phyloP scores from a whole-genome alignment of 176 grass and related monocot genomes.

The Triticum timopheevii region DNA sequence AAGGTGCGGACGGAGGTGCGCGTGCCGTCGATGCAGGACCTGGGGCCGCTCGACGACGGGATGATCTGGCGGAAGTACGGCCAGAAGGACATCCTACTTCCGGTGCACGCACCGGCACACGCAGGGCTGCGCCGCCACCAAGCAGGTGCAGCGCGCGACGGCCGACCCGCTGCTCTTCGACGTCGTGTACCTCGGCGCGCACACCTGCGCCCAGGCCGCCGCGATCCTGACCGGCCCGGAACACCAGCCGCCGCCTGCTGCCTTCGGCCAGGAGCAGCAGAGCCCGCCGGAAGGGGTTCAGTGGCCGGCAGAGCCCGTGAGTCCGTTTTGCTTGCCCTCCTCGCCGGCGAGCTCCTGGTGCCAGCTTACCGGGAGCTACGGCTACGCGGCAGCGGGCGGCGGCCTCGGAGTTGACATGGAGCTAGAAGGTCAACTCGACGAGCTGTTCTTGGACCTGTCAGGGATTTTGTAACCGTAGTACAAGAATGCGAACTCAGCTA shows the following conservation, averaged over 20 bases:
- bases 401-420: slow-evolving; percentile 24
- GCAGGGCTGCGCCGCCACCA: slow-evolving; percentile 62
- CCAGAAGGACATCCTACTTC: slow-evolving; percentile 98
- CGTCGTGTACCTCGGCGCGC: slow-evolving; percentile 65
- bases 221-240: background rate
- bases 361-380: slow-evolving; percentile 17
- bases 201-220: slow-evolving; percentile 52
- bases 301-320: slow-evolving; percentile 11
- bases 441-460: slow-evolving; percentile 3
- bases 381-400: background rate
- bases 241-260: background rate
- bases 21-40: slow-evolving; percentile 42
- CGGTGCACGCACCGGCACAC: slow-evolving; percentile 77
- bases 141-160: slow-evolving; percentile 84
- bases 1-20: slow-evolving; percentile 52
- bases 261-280: background rate
- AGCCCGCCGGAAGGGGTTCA: background rate
- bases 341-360: background rate
- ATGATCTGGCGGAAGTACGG: slow-evolving; percentile 96
- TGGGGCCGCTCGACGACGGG: slow-evolving; percentile 52
- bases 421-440: slow-evolving; percentile 6
- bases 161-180: slow-evolving; percentile 63
- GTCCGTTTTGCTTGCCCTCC: slow-evolving; percentile 27
- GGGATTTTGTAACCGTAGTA: slow-evolving; percentile 7
- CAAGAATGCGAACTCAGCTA: no score